Base-by-base conservation (phyloP, 306 rosid genomes). In the Luffa acutangula region DNA sequence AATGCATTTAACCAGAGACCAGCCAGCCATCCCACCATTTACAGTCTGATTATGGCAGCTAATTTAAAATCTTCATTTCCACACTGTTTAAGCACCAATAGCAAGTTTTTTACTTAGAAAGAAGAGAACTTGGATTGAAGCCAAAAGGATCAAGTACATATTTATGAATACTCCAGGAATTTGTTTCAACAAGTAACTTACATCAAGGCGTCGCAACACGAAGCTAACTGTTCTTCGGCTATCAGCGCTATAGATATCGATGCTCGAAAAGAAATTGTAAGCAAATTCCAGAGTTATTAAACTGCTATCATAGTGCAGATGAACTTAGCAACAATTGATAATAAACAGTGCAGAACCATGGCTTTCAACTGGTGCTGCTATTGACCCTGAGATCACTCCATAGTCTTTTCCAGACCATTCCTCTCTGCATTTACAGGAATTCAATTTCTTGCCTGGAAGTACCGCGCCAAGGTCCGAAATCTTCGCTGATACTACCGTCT, bases 261-360 rank as follows among this genome's bases (percentile, higher is more conserved):
- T 18, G 14, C 20, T 66, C 31, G 15, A 18, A 7, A 67, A 7
- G 7, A 67, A n/a, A 67, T 43, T n/a, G 20, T 43, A 20, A 12
- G 56, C 41, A 71, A 21, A 69, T 13, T 71, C 58, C 12, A 72
- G 77, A 72, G 77, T 1, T 14, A 72, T 46, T 2, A 48, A 39
- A 39, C 48, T 53, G 15, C 20, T 75, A 25, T 52, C 0, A 10
- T 3, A 9, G 17, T 41, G 76, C 36, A 34, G 48, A 7, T 33
- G 62, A 21, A 36, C 48, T 69, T 69, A 79, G 36, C 12, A 25
- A 43, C 77, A 79, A 20, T 13, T 39, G 65, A 79, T 58, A 51
- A 69, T 72, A 37, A 79, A 69, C 5, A 69, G 21, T 18, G 82
- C 82, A 69, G 54, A 79, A 21, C 56, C 78, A 54, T 79, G 82